These are phyloP conservation scores for Coccinonectria pachysandricola DNA, from an alignment of 2,329 filamentous ascomycete genomes.

Conservation along the genomic window DNA sequence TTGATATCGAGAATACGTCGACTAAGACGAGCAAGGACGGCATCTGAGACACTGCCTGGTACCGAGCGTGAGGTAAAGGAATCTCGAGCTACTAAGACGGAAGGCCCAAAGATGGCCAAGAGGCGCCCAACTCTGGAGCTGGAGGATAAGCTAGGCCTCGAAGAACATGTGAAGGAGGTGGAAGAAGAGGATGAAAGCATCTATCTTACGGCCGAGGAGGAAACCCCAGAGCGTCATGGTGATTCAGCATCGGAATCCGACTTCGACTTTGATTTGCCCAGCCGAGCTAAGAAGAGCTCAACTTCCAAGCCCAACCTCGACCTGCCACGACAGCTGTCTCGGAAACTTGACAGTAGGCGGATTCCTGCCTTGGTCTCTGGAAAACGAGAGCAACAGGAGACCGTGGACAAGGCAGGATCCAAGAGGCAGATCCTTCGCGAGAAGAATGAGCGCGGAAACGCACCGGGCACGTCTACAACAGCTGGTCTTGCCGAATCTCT, in stretches of 20 bases:
- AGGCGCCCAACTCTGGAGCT: slow-evolving; percentile 6
- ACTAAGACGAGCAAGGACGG: no score
- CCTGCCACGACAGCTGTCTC: neutral
- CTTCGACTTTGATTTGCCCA: slow-evolving; percentile 7
- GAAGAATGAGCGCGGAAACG: slow-evolving; percentile 1
- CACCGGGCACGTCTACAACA: slow-evolving; percentile 5
- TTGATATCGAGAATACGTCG: no score
- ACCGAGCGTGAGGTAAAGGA: no score
- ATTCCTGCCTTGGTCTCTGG: no score
- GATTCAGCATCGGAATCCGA: slow-evolving; percentile 9
- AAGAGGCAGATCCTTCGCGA: neutral
- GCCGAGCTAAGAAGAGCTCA: slow-evolving; percentile 2
- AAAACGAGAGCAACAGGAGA: no score
- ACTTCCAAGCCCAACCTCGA: slow-evolving; percentile 1
- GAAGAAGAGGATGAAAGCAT: slow-evolving; percentile 14
- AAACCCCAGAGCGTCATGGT: slow-evolving; percentile 8
- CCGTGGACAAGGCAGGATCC: no score
- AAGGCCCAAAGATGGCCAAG: slow-evolving; percentile 5
- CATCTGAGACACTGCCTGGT: no score
- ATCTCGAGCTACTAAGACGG: no score
- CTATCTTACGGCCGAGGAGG: slow-evolving; percentile 16
- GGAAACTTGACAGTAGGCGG: no score
- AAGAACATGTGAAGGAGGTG: slow-evolving; percentile 3
- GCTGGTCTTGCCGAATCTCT: slow-evolving; percentile 15
- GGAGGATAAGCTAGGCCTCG: slow-evolving; percentile 5